phyloP scores from a whole-genome alignment of 306 rosid species.

The Cucurbita moschata region DNA sequence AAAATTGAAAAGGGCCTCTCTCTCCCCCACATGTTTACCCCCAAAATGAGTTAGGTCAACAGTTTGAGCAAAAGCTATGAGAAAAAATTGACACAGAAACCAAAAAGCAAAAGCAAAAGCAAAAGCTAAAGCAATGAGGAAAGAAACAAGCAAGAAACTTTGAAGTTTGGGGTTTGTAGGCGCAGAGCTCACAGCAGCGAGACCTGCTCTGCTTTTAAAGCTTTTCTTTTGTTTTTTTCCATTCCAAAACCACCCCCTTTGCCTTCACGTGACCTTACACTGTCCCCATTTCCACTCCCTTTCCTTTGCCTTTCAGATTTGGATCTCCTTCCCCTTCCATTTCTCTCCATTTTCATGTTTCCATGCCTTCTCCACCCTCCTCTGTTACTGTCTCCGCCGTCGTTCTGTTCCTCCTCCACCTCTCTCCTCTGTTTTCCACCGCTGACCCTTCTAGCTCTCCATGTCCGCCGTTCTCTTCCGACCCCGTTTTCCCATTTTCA shows the following conservation, averaged over 20 bases:
- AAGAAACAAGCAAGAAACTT: background rate
- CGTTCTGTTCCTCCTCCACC: conserved; percentile 3
- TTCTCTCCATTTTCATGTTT: conserved; percentile 19
- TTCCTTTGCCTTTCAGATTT: conserved; percentile 15
- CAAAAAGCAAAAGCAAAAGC: conserved; percentile 2
- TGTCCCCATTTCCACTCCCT: background rate
- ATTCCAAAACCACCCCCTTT: background rate
- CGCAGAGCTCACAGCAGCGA: conserved; percentile 4
- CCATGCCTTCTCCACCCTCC: background rate
- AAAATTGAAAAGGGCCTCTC: background rate
- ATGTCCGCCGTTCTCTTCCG: conserved; percentile 55
- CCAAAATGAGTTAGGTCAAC: background rate
- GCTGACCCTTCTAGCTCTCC: conserved; percentile 1
- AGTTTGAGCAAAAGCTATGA: background rate
- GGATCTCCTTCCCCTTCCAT: background rate
- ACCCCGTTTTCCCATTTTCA: conserved; percentile 60
- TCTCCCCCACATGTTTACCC: background rate
- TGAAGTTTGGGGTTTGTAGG: background rate
- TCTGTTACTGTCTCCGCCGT: background rate
- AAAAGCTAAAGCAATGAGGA: background rate
- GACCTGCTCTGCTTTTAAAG: background rate
- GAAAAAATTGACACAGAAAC: background rate
- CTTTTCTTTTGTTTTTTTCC: background rate
- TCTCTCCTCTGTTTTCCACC: background rate
- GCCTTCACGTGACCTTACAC: conserved; percentile 37